Percentiles rank a stretch among this genome's conserved stretches.
phyloP scores from a whole-genome alignment of 352 stramenopile species.

The Phytophthora cactorum region DNA sequence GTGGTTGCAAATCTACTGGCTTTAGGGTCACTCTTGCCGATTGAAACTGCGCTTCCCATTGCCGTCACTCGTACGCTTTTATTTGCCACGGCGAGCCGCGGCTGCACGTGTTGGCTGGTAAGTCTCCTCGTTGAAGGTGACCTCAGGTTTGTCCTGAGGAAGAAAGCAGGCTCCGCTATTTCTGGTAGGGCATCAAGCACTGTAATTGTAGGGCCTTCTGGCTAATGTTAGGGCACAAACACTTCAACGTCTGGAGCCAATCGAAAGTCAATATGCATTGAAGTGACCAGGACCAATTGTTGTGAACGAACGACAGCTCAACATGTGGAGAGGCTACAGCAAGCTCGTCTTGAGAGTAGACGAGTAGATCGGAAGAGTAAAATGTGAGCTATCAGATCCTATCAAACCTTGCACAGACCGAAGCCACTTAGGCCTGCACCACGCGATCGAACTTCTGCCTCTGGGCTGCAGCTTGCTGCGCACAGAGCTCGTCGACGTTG shows the following conservation, averaged over 20 bases:
- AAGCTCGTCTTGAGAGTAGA: no score
- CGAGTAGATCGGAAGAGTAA: neutral
- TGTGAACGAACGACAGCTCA: neutral
- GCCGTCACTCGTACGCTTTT: slow-evolving; percentile 6
- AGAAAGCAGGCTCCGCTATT: neutral
- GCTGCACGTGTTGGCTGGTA: neutral
- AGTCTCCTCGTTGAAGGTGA: neutral
- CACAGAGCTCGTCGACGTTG: slow-evolving; percentile 58
- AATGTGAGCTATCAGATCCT: neutral
- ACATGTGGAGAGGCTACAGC: neutral
- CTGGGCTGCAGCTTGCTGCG: slow-evolving; percentile 43
- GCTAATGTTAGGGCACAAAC: slow-evolving; percentile 14
- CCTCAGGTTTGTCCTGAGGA: slow-evolving; percentile 2
- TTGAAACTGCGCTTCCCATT: slow-evolving; percentile 39
- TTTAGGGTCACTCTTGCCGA: slow-evolving; percentile 13
- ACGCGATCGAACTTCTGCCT: slow-evolving; percentile 37
- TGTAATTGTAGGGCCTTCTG: no score
- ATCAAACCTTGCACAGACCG: neutral
- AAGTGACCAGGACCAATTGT: neutral
- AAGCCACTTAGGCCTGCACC: slow-evolving; percentile 1
- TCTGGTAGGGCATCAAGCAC: neutral
- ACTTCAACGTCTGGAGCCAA: slow-evolving; percentile 25
- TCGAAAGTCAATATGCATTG: slow-evolving; percentile 6
- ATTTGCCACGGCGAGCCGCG: neutral
- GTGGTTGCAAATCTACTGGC: slow-evolving; percentile 18